Evolutionary conservation across 495 filamentous ascomycete species (phyloP).

Genomic region (Penicillium daleae): DNA sequence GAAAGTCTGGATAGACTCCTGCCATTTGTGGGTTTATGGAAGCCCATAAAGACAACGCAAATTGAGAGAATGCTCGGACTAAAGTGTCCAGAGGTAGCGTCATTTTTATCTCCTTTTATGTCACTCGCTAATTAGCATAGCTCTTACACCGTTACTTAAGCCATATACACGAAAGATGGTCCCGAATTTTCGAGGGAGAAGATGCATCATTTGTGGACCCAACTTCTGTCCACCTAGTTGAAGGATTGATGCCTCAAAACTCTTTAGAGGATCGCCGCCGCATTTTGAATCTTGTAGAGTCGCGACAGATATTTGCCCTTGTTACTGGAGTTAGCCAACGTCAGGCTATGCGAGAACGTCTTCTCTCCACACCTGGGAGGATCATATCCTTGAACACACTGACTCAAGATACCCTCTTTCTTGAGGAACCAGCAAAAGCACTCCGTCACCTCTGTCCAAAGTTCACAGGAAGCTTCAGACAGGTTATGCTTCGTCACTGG

Average conservation of each 20-base stretch:
- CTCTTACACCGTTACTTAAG: slow-evolving; percentile 12
- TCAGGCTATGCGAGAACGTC: background rate
- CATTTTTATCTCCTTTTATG: background rate
- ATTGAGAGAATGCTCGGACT: slow-evolving; percentile 16
- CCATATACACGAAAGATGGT: slow-evolving; percentile 10
- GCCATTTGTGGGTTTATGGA: slow-evolving; percentile 18
- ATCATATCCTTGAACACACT: background rate
- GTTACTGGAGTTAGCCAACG: background rate
- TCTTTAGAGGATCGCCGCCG: background rate
- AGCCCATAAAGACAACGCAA: slow-evolving; percentile 12
- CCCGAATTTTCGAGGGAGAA: background rate
- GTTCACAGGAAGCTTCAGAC: background rate
- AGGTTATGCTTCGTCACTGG: background rate
- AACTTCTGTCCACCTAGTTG: background rate
- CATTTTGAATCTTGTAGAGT: background rate
- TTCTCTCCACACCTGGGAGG: background rate
- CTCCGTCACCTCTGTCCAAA: background rate
- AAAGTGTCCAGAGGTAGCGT: slow-evolving; percentile 14
- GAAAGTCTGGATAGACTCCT: slow-evolving; percentile 16
- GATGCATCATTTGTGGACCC: background rate
- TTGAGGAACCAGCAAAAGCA: background rate
- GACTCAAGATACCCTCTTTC: background rate
- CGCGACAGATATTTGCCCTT: background rate
- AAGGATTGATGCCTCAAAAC: background rate
- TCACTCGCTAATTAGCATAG: background rate